These are phyloP conservation scores for Solanum corneliomulleri DNA, from an alignment of 257 asterid species.

Conservation along the genomic window DNA sequence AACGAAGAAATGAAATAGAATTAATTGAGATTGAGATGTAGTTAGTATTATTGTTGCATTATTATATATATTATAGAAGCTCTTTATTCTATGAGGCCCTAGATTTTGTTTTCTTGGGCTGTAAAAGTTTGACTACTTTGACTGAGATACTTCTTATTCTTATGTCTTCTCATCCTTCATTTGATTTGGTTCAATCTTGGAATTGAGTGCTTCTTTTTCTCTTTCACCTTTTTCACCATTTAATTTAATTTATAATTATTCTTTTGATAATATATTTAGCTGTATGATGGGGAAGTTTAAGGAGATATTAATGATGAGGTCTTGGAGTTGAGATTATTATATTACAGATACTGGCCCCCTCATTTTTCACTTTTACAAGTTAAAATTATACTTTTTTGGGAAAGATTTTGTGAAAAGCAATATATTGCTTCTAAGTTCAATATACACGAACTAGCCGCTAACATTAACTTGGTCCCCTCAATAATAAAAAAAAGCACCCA, in stretches of 20 bases:
- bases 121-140: slow-evolving; percentile 44
- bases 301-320: slow-evolving; percentile 40
- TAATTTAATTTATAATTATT: background rate
- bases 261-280: slow-evolving; percentile 2
- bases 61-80: background rate
- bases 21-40: background rate
- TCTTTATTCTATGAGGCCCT: slow-evolving; percentile 13
- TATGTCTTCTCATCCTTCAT: slow-evolving; percentile 19
- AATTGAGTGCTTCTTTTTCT: slow-evolving; percentile 17
- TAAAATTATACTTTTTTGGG: slow-evolving; percentile 7
- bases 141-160: slow-evolving; percentile 21
- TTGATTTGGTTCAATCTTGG: slow-evolving; percentile 35
- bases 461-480: slow-evolving; percentile 7
- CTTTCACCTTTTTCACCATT: background rate
- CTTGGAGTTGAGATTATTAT: slow-evolving; percentile 15
- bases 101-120: slow-evolving; percentile 27
- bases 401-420: slow-evolving; percentile 8
- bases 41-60: background rate
- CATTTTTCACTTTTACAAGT: slow-evolving; percentile 12
- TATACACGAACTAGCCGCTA: background rate
- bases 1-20: background rate
- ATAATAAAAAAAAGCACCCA: background rate
- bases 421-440: slow-evolving; percentile 8
- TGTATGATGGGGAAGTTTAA: slow-evolving; percentile 6
- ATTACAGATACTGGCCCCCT: slow-evolving; percentile 18